Percentiles rank a stretch among this genome's conserved stretches.
Evolutionary conservation across 2,329 filamentous ascomycete species (phyloP).

Genomic region (Exophiala aquamarina): DNA sequence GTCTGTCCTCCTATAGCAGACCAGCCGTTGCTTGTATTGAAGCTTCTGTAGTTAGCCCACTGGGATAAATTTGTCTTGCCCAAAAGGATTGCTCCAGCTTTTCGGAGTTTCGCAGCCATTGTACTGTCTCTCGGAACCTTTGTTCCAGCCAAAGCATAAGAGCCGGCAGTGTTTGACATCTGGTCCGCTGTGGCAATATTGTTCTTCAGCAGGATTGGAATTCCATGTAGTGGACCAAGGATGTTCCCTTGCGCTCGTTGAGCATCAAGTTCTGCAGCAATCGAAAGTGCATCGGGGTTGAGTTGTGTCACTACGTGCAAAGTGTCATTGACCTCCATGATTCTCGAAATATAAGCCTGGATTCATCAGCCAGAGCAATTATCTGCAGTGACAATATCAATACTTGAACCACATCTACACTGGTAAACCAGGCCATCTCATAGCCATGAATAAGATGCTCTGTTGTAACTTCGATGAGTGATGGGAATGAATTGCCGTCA

Average conservation of each 20-base stretch:
- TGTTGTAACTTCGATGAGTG: conserved; percentile 51
- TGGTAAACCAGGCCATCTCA: conserved; percentile 52
- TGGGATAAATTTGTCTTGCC: conserved; percentile 66
- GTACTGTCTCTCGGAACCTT: conserved; percentile 58
- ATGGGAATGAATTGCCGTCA: conserved; percentile 30
- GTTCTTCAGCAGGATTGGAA: conserved; percentile 67
- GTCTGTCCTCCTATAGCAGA: conserved; percentile 64
- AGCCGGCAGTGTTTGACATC: conserved; percentile 67
- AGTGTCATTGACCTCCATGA: conserved; percentile 53
- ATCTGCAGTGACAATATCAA: conserved; percentile 2
- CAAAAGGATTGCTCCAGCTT: conserved; percentile 63
- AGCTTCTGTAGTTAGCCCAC: conserved; percentile 63
- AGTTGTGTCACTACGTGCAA: conserved; percentile 55
- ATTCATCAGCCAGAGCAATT: not conserved
- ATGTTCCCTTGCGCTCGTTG: conserved; percentile 49
- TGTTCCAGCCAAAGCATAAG: conserved; percentile 61
- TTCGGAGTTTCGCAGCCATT: conserved; percentile 59
- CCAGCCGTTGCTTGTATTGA: conserved; percentile 61
- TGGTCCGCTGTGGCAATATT: conserved; percentile 64
- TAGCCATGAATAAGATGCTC: conserved; percentile 54
- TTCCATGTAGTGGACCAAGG: conserved; percentile 60
- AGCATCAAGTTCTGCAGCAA: conserved; percentile 49
- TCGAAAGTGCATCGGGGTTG: conserved; percentile 55
- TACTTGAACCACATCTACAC: conserved; percentile 55
- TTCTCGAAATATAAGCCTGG: conserved; percentile 53